Evolutionary conservation across 23 red algal species (phyloP).

Genomic region (Gracilaria gracilis): DNA sequence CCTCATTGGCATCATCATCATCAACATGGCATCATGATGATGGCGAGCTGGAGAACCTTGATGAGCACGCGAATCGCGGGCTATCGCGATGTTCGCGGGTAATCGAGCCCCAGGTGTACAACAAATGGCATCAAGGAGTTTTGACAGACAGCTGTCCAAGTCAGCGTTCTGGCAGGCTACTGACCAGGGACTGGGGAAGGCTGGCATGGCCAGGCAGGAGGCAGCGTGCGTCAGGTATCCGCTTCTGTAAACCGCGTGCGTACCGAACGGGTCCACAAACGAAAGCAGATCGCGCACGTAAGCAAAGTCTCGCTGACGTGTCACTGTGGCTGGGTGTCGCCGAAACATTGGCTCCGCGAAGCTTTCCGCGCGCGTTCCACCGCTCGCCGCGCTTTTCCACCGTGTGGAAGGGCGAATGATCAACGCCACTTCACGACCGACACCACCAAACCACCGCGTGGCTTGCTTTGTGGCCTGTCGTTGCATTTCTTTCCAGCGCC

Average conservation of each 20-base stretch:
- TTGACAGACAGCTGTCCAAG: too few relatives aligned
- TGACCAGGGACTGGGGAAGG: too few relatives aligned
- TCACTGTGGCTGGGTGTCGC: slow-evolving; percentile 7
- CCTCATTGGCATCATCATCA: too few relatives aligned
- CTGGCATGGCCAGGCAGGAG: too few relatives aligned
- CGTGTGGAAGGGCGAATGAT: neutral
- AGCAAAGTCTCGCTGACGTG: slow-evolving; percentile 7
- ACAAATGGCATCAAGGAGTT: too few relatives aligned
- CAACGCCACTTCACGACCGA: neutral
- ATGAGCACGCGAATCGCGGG: too few relatives aligned
- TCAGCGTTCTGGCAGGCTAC: too few relatives aligned
- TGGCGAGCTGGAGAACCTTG: too few relatives aligned
- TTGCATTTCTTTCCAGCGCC: neutral
- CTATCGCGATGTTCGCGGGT: too few relatives aligned
- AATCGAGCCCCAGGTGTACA: too few relatives aligned
- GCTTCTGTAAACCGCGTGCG: slow-evolving; percentile 12
- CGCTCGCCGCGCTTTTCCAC: neutral
- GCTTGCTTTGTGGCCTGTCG: neutral
- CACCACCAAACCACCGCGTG: neutral
- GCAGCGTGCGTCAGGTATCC: neutral
- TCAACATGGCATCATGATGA: too few relatives aligned
- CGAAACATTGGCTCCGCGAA: slow-evolving; percentile 24
- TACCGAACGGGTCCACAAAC: neutral
- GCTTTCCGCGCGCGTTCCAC: slow-evolving; percentile 36
- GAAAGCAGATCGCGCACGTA: slow-evolving; percentile 8